phyloP scores from a whole-genome alignment of 176 grass and related monocot genomes.

The Musa schizocarpa region DNA sequence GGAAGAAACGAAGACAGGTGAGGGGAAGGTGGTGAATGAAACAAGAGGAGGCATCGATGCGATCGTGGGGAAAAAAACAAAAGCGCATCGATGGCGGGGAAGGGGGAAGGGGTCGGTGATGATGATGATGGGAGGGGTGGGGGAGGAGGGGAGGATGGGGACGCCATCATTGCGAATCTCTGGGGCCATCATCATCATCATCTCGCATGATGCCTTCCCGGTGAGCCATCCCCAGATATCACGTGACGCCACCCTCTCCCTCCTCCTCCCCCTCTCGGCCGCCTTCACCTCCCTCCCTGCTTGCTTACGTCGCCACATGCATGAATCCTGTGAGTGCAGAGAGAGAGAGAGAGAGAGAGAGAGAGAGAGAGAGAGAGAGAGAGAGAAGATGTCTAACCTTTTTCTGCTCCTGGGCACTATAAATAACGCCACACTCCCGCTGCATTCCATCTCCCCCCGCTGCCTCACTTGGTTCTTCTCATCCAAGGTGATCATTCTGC shows the following conservation, averaged over 20 bases:
- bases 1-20: too few species aligned
- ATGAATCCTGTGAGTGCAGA: slow-evolving; percentile 4
- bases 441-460: too few species aligned
- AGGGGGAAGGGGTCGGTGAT: too few species aligned
- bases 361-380: neutral
- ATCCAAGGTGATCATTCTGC: too few species aligned
- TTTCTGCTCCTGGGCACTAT: neutral
- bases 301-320: slow-evolving; percentile 19
- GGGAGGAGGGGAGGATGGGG: slow-evolving; percentile 9
- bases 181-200: slow-evolving; percentile 53
- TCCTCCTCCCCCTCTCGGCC: neutral
- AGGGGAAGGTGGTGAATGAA: too few species aligned
- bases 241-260: slow-evolving; percentile 44
- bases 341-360: neutral
- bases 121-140: too few species aligned
- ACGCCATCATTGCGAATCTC: slow-evolving; percentile 98
- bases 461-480: too few species aligned
- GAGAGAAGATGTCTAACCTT: neutral
- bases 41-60: too few species aligned
- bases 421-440: slow-evolving; percentile 1
- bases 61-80: slow-evolving; percentile 28
- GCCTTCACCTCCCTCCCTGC: neutral
- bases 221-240: slow-evolving; percentile 26
- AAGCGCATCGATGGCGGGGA: slow-evolving; percentile 26
- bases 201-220: neutral